Conservation (phyloP, 2,329 filamentous ascomycete species). For the Gnomoniopsis sp. region DNA sequence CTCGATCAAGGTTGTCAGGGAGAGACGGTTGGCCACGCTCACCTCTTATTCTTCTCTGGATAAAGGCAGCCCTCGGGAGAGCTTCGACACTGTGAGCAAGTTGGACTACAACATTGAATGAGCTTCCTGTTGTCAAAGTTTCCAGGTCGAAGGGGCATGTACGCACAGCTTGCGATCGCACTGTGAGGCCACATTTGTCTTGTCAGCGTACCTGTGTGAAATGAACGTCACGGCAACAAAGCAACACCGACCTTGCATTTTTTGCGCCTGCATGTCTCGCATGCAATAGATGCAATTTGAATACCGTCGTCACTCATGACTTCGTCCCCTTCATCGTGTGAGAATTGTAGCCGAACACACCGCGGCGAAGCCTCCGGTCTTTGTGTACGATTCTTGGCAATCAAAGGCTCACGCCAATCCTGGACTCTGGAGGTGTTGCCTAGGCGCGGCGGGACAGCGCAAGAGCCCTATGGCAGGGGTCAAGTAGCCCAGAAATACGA, state of each 20-base stretch:
- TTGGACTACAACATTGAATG: slow-evolving; percentile 1
- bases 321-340: not conserved
- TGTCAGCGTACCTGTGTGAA: not conserved
- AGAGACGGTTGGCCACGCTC: not conserved
- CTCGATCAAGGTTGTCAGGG: not conserved
- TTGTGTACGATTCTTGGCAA: too few species aligned
- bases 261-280: slow-evolving; percentile 16
- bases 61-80: slow-evolving; percentile 5
- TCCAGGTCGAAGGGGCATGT: not conserved
- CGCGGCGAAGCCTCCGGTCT: too few species aligned
- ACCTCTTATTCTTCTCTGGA: slow-evolving; percentile 12
- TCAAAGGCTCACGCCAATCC: too few species aligned
- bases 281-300: slow-evolving; percentile 7
- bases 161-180: slow-evolving; percentile 18
- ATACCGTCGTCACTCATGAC: slow-evolving; percentile 9
- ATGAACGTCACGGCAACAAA: slow-evolving; percentile 1
- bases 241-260: slow-evolving; percentile 17
- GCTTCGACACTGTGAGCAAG: slow-evolving; percentile 11
- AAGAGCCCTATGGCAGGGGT: too few species aligned
- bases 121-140: not conserved
- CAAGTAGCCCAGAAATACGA: too few species aligned
- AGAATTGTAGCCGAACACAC: not conserved
- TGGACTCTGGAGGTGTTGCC: too few species aligned
- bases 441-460: too few species aligned
- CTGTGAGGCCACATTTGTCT: not conserved